Evolutionary conservation across 352 stramenopile genomes (phyloP), one percentile per base, ranked within the genome.

Genomic region (Pythium oligandrum): DNA sequence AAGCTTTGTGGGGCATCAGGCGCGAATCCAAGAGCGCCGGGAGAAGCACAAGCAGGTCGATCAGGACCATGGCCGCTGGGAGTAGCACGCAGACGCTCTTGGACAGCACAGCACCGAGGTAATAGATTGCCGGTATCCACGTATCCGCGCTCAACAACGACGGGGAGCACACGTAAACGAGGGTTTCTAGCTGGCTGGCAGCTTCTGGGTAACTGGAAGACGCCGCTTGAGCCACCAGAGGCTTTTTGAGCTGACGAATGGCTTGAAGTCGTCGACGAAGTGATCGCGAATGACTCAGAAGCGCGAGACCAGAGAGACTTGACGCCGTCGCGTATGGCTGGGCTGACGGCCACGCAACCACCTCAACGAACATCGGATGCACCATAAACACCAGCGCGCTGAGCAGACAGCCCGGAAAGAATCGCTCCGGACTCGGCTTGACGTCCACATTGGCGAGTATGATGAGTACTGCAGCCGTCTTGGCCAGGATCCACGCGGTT

Each of bases 281-380:
- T 8, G n/a, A 48, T 11, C 40, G 48, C 10, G 48, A 48, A 37
- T 78, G 59, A 30, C 55, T 60, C 12, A 46, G 69, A 1, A 86
- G 35, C 4, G 66, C 64, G 7, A 88, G 46, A 46, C 76, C 63
- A 9, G 66, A 68, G 46, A 90, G 87, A 7, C 88, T 40, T 4
- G 67, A 66, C 4, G 70, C 70, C 10, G 88, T 61, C 2, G 78
- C 58, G 46, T 93, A 90, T 1, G 82, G 78, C 55, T 90, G 75
- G 1, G 73, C 76, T 0, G 79, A 90, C 32, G 79, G 73, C 78
- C 81, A 92, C 8, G 48, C 75, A 31, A 92, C 62, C 34, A 90
- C 68, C 42, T 92, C 78, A 32, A 86, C 70, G 40, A 86, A 61
- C 38, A 85, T 56, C 6, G 82, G 82, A 38, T 93, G 82, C 4